Evolutionary conservation across 1,284 basidiomycete species (phyloP).

Genomic region (Boletus sp.): DNA sequence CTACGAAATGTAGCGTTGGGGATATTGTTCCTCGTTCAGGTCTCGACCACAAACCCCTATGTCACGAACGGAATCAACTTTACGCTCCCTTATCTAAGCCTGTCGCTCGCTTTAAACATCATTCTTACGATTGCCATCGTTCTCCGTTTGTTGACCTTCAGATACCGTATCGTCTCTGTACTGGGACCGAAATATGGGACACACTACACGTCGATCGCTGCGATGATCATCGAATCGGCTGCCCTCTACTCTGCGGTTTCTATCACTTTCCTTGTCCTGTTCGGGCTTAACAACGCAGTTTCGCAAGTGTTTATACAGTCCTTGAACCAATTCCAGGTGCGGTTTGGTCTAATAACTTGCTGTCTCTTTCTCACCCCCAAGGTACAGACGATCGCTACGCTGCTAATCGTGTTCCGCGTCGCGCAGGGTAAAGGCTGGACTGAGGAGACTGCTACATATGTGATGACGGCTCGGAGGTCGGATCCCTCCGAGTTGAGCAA

Average conservation of each 20-base stretch:
- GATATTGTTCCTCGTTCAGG: slow-evolving; percentile 9
- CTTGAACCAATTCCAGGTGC: slow-evolving; percentile 21
- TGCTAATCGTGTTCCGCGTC: slow-evolving; percentile 25
- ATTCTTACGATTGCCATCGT: slow-evolving; percentile 24
- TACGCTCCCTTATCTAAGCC: slow-evolving; percentile 15
- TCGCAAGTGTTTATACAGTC: slow-evolving; percentile 12
- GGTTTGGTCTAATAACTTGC: neutral
- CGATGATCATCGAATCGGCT: slow-evolving; percentile 22
- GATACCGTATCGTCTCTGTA: neutral
- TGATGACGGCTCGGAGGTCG: neutral
- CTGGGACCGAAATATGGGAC: slow-evolving; percentile 15
- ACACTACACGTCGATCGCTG: slow-evolving; percentile 20
- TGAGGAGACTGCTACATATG: slow-evolving; percentile 1
- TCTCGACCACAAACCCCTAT: slow-evolving; percentile 12
- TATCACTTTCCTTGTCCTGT: slow-evolving; percentile 18
- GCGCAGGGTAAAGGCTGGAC: slow-evolving; percentile 29
- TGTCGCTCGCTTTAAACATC: slow-evolving; percentile 25
- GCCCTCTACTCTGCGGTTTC: slow-evolving; percentile 20
- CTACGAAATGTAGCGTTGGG: slow-evolving; percentile 6
- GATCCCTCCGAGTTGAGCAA: neutral
- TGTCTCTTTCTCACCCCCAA: neutral
- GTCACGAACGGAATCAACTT: slow-evolving; percentile 13
- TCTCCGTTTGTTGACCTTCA: slow-evolving; percentile 15
- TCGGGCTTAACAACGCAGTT: slow-evolving; percentile 10
- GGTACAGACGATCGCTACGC: slow-evolving; percentile 18